These are phyloP conservation scores for Aristolochia contorta DNA, from an alignment of 164 flowering plant species.

Conservation along the genomic window DNA sequence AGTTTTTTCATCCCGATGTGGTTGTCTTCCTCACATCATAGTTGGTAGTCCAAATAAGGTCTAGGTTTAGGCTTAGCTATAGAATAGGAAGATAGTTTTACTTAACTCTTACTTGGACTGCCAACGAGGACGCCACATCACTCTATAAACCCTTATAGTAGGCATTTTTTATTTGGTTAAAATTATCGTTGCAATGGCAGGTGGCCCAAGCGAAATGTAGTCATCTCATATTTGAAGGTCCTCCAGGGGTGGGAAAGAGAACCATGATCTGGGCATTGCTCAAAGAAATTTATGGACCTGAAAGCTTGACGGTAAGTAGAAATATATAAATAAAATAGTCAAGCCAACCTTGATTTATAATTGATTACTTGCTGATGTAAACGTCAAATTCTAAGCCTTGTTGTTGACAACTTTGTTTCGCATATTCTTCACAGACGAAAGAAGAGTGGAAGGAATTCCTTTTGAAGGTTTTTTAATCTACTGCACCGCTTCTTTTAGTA, in stretches of 20 bases:
- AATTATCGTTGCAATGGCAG: slow-evolving; percentile 14
- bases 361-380: not conserved
- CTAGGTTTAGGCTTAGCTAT: too few species aligned
- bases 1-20: too few species aligned
- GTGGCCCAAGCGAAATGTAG: slow-evolving; percentile 21
- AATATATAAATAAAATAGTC: too few species aligned
- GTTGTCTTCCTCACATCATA: too few species aligned
- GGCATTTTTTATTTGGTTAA: too few species aligned
- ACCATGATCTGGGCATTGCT: slow-evolving; percentile 65
- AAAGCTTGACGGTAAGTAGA: slow-evolving; percentile 35
- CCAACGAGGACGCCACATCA: too few species aligned
- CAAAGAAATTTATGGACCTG: slow-evolving; percentile 38
- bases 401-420: slow-evolving; percentile 4
- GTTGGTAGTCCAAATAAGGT: too few species aligned
- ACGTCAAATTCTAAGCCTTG: not conserved
- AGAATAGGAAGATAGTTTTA: too few species aligned
- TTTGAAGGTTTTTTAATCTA: slow-evolving; percentile 34
- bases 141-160: too few species aligned
- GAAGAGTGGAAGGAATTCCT: slow-evolving; percentile 30
- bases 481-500: not conserved
- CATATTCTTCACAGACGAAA: slow-evolving; percentile 24
- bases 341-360: not conserved
- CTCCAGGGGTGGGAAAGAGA: slow-evolving; percentile 62
- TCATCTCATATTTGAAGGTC: slow-evolving; percentile 64
- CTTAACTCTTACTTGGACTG: too few species aligned